phyloP scores from a whole-genome alignment of 768 basidiomycete genomes.

The Hortiboletus flavorubellus region DNA sequence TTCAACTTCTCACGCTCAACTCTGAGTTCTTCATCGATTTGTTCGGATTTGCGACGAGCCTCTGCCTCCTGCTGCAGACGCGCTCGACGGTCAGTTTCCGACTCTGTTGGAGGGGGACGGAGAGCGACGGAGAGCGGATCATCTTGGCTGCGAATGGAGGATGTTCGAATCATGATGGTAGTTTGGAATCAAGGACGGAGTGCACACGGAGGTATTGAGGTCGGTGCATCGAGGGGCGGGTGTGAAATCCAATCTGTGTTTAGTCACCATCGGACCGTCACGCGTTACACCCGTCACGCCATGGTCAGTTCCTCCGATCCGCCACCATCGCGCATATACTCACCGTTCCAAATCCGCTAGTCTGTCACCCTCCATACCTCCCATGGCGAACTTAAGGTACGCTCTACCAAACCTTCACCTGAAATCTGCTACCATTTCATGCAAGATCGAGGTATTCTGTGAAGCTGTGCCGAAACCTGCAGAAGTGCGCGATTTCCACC shows the following conservation, averaged over 20 bases:
- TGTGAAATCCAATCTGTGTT: too few species aligned
- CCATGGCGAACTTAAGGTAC: constrained; percentile 92
- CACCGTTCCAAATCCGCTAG: constrained; percentile 36
- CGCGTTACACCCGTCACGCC: constrained; percentile 25
- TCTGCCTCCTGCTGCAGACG: constrained; percentile 68
- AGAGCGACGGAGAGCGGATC: constrained; percentile 71
- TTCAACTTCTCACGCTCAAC: constrained; percentile 63
- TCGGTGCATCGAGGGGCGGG: too few species aligned
- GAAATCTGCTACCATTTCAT: background rate
- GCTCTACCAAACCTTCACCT: constrained; percentile 1
- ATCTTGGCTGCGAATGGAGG: constrained; percentile 70
- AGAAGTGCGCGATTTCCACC: constrained; percentile 54
- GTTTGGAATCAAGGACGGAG: constrained; percentile 29
- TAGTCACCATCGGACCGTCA: constrained; percentile 10
- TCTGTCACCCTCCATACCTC: constrained; percentile 94
- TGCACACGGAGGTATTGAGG: background rate
- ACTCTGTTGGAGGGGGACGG: constrained; percentile 63
- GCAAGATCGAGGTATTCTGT: constrained; percentile 93
- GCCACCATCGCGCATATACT: constrained; percentile 22
- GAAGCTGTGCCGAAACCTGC: constrained; percentile 94
- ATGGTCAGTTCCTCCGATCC: constrained; percentile 29
- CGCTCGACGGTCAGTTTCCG: constrained; percentile 55
- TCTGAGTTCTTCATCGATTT: constrained; percentile 78
- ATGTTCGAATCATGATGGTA: constrained; percentile 56
- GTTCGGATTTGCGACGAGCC: constrained; percentile 72